Conservation (phyloP, 169 alveolate genomes). For the Cryptosporidium muris region DNA sequence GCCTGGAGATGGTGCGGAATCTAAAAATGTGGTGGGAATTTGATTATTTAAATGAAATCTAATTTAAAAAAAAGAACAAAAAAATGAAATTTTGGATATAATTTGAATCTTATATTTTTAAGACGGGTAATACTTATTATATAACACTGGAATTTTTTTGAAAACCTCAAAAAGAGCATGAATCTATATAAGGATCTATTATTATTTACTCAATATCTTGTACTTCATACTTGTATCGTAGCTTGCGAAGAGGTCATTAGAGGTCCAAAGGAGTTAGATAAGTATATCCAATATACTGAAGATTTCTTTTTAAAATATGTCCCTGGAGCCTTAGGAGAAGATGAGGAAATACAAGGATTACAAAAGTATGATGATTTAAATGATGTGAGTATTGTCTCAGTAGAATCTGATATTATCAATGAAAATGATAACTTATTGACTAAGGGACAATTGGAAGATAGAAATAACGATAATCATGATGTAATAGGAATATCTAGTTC, state of each 20-base stretch:
- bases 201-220: neutral
- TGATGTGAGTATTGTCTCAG: conserved; percentile 43
- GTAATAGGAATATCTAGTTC: neutral
- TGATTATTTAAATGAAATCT: too few relatives aligned
- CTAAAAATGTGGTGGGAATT: too few relatives aligned
- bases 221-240: too few relatives aligned
- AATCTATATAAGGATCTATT: neutral
- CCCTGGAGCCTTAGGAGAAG: conserved; percentile 31
- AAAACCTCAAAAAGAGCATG: neutral
- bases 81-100: too few relatives aligned
- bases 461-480: neutral
- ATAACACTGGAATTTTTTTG: too few relatives aligned
- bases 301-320: conserved; percentile 40
- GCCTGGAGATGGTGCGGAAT: too few relatives aligned
- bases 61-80: too few relatives aligned
- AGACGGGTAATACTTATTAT: too few relatives aligned
- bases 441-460: conserved; percentile 14
- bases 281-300: conserved; percentile 29
- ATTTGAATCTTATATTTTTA: too few relatives aligned
- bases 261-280: conserved; percentile 1
- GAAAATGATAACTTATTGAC: conserved; percentile 25
- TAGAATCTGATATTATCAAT: conserved; percentile 13
- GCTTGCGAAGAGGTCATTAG: neutral
- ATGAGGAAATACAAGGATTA: conserved; percentile 16
- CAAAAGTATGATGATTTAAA: conserved; percentile 4